phyloP scores from a whole-genome alignment of 2,329 filamentous ascomycete genomes.

The Cladosporium sp. region DNA sequence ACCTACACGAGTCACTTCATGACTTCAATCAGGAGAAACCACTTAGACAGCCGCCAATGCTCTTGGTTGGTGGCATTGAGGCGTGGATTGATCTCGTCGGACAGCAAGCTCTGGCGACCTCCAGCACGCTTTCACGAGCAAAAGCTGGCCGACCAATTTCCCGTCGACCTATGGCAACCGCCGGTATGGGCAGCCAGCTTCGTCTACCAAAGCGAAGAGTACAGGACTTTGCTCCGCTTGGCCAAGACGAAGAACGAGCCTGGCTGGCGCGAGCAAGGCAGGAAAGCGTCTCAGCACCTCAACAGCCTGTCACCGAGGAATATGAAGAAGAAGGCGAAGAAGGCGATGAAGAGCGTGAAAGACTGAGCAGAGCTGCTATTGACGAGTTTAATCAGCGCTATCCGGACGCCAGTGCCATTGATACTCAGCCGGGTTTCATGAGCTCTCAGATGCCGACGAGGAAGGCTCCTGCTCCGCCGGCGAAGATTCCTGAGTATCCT shows the following conservation, averaged over 20 bases:
- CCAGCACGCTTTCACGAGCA: constrained; percentile 48
- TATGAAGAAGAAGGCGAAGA: constrained; percentile 42
- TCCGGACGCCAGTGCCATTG: constrained; percentile 60
- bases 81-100: constrained; percentile 85
- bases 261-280: constrained; percentile 73
- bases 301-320: constrained; percentile 31
- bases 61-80: constrained; percentile 75
- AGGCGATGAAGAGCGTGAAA: constrained; percentile 16
- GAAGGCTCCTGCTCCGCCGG: constrained; percentile 30
- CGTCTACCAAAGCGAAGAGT: constrained; percentile 51
- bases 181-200: constrained; percentile 38
- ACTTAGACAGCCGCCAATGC: constrained; percentile 64
- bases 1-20: constrained; percentile 70
- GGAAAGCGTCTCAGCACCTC: constrained; percentile 49
- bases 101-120: constrained; percentile 53
- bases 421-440: constrained; percentile 41
- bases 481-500: constrained; percentile 23
- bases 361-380: constrained; percentile 35
- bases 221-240: constrained; percentile 63
- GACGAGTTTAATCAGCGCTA: constrained; percentile 81
- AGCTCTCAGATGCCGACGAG: constrained; percentile 37
- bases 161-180: constrained; percentile 47
- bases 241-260: constrained; percentile 69
- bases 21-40: constrained; percentile 78
- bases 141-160: constrained; percentile 45